Conservation (phyloP, 371 early-diverging fungal genomes). For the Syncephalis plumigaleata region DNA sequence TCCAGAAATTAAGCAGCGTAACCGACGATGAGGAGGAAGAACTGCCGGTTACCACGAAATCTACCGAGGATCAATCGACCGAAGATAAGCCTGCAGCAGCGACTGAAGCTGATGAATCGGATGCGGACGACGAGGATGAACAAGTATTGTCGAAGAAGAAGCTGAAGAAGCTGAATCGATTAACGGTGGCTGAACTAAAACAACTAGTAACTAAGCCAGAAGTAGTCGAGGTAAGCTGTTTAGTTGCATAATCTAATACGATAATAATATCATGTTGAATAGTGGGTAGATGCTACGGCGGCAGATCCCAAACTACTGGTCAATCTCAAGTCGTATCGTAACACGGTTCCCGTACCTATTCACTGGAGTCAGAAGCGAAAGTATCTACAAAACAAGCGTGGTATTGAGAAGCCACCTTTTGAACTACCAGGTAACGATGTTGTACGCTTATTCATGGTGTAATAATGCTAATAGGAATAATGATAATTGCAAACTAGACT, state of each 20-base stretch:
- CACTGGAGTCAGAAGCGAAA: constrained; percentile 96
- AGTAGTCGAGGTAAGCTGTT: constrained; percentile 73
- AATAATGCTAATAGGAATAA: not conserved
- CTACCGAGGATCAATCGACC: not conserved
- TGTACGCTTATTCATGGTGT: constrained; percentile 27
- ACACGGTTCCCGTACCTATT: constrained; percentile 88
- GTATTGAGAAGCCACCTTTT: constrained; percentile 89
- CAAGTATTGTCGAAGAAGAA: constrained; percentile 33
- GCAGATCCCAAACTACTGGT: constrained; percentile 83
- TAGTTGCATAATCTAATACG: not conserved
- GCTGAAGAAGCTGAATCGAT: constrained; percentile 34
- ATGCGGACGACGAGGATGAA: constrained; percentile 18
- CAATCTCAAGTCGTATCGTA: constrained; percentile 70
- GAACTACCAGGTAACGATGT: constrained; percentile 57
- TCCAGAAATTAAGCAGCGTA: constrained; percentile 3
- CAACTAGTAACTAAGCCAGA: constrained; percentile 83
- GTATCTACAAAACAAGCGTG: constrained; percentile 89
- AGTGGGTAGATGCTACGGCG: constrained; percentile 89
- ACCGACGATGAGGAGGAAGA: constrained; percentile 2
- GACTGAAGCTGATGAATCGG: not conserved
- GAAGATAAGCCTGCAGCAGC: not conserved
- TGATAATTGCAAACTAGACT: constrained; percentile 28
- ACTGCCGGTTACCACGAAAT: not conserved
- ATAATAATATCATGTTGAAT: not conserved
- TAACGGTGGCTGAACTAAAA: constrained; percentile 85